phyloP scores from a whole-genome alignment of 306 rosid genomes.

The Prunus armeniaca region DNA sequence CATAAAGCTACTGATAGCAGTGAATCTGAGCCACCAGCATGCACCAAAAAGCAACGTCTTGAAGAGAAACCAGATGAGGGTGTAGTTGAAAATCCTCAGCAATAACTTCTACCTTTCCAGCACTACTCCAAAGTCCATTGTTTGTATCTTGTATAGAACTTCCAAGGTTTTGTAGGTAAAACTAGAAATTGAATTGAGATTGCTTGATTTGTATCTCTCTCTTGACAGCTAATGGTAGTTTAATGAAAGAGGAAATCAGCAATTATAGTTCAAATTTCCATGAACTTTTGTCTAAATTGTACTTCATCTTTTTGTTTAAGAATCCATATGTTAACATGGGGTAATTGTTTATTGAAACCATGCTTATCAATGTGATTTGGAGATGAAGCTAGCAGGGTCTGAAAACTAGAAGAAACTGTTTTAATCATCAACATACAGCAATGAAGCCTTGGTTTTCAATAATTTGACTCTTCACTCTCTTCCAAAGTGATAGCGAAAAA shows the following conservation, averaged over 20 bases:
- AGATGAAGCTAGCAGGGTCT: too few species aligned
- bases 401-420: too few species aligned
- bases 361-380: too few species aligned
- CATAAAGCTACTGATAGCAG: constrained; percentile 5
- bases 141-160: background rate
- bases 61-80: constrained; percentile 23
- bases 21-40: constrained; percentile 13
- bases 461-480: too few species aligned
- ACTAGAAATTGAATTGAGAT: background rate
- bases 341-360: too few species aligned
- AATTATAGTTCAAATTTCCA: background rate
- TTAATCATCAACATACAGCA: too few species aligned
- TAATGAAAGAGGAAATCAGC: constrained; percentile 13
- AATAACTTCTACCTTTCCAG: background rate
- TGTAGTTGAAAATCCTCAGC: constrained; percentile 13
- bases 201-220: constrained; percentile 11
- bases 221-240: background rate
- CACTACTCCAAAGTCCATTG: background rate
- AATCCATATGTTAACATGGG: background rate
- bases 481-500: too few species aligned
- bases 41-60: constrained; percentile 22
- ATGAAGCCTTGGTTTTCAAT: too few species aligned
- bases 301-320: background rate
- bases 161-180: constrained; percentile 2
- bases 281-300: background rate